phyloP scores from a whole-genome alignment of 129 eudicot genomes.

The Apium graveolens region DNA sequence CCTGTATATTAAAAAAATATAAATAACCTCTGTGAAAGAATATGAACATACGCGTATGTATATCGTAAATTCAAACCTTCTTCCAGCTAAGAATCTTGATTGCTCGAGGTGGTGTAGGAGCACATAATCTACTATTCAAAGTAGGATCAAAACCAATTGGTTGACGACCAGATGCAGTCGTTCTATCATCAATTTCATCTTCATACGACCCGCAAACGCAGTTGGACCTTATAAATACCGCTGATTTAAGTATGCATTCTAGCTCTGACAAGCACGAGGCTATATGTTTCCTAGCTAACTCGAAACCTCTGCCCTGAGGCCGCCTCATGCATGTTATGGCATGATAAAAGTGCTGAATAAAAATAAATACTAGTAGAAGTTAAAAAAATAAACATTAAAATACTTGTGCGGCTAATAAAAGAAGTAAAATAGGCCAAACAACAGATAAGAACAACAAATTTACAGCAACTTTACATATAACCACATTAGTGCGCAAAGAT shows the following conservation, averaged over 20 bases:
- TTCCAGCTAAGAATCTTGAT: slow-evolving; percentile 77
- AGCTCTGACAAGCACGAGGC: slow-evolving; percentile 65
- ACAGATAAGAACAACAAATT: neutral
- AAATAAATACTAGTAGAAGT: slow-evolving; percentile 18
- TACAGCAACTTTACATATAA: neutral
- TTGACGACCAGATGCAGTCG: slow-evolving; percentile 95
- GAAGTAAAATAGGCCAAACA: neutral
- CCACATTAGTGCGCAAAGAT: neutral
- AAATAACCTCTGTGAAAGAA: neutral
- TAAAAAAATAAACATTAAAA: slow-evolving; percentile 8
- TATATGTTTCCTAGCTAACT: slow-evolving; percentile 82
- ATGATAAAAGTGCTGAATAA: slow-evolving; percentile 84
- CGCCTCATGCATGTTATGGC: slow-evolving; percentile 56
- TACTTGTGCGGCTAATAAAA: neutral
- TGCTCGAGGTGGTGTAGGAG: slow-evolving; percentile 98
- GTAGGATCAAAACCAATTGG: slow-evolving; percentile 94
- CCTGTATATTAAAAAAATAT: slow-evolving; percentile 31
- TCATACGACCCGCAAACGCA: slow-evolving; percentile 30
- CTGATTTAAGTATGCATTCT: slow-evolving; percentile 56
- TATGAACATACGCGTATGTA: neutral
- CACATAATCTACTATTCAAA: slow-evolving; percentile 79
- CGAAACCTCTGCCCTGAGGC: slow-evolving; percentile 94
- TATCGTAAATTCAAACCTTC: slow-evolving; percentile 36
- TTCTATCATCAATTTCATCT: slow-evolving; percentile 41
- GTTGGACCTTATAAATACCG: slow-evolving; percentile 50